Base-by-base conservation (phyloP, 345 rosid genomes). In the Viola odorata region DNA sequence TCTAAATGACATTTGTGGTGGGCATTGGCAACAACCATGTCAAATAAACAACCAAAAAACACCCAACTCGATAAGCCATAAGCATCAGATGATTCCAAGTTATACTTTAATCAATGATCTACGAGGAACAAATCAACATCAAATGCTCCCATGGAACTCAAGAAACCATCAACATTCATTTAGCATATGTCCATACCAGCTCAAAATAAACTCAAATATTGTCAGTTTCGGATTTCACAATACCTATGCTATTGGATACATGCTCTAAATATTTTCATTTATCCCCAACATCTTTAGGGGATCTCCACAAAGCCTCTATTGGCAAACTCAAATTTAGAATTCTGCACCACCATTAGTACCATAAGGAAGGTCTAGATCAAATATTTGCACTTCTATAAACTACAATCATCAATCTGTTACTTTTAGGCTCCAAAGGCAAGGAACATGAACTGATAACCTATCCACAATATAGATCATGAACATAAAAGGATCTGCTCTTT, bases 381-480 rank as follows among this genome's bases (percentile, higher is more conserved):
- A 58, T 44, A 45, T 40, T 60, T 57, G 40, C 59, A 50, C 69
- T 70, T 58, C 80, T 63, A 73, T 6, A 60, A 67, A 61, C 54
- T 13, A 53, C 51, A 51, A 66, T 68, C 66, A 64, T 67, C 67
- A 64, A 50, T 65, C 50, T n/a, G 37, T 60, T 69, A 58, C 54
- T 54, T 52, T 69, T 57, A 54, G 44, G 62, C 74, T 64, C 61
- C 71, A 58, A 49, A 32, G 44, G 37, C 53, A 55, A 65, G 38
- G 54, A 61, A 40, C 67, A 69, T 68, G 63, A 60, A 49, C 55
- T 23, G 14, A 44, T 60, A 62, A 8, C 51, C 57, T 12, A 40
- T 41, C 60, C 44, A 54, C 45, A 23, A 23, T 23, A 23, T 23
- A 23, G 32, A 55, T 51, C 60, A 57, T 41, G 58, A 44, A 41